phyloP scores from a whole-genome alignment of 345 rosid species.

The Adansonia digitata region DNA sequence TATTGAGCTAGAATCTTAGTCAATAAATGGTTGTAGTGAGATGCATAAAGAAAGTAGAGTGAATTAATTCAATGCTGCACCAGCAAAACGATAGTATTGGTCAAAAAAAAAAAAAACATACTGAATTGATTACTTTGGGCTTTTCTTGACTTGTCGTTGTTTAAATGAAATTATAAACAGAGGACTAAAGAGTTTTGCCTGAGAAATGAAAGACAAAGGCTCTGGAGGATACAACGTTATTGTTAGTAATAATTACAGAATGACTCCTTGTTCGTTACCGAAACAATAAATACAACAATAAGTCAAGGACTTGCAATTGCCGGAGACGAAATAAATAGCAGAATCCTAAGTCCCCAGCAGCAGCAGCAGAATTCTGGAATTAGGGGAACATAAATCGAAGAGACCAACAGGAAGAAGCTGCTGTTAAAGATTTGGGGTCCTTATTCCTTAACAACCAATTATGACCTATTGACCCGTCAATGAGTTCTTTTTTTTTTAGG shows the following conservation, averaged over 20 bases:
- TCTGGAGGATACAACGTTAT: background rate
- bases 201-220: constrained; percentile 4
- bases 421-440: background rate
- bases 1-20: no score
- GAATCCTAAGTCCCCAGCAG: background rate
- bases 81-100: background rate
- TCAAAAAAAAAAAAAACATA: background rate
- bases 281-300: background rate
- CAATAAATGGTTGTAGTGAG: background rate
- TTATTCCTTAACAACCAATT: background rate
- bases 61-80: no score
- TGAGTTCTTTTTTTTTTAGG: background rate
- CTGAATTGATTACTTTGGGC: background rate
- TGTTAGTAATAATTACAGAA: background rate
- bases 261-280: constrained; percentile 6
- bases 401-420: background rate
- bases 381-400: background rate
- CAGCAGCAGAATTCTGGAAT: background rate
- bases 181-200: background rate
- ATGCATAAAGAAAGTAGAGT: background rate
- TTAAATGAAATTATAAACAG: background rate
- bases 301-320: background rate
- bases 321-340: background rate
- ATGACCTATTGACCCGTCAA: background rate
- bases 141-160: background rate